These are phyloP conservation scores for Crithidia sp. DNA, from an alignment of 208 protist species.

Conservation along the genomic window DNA sequence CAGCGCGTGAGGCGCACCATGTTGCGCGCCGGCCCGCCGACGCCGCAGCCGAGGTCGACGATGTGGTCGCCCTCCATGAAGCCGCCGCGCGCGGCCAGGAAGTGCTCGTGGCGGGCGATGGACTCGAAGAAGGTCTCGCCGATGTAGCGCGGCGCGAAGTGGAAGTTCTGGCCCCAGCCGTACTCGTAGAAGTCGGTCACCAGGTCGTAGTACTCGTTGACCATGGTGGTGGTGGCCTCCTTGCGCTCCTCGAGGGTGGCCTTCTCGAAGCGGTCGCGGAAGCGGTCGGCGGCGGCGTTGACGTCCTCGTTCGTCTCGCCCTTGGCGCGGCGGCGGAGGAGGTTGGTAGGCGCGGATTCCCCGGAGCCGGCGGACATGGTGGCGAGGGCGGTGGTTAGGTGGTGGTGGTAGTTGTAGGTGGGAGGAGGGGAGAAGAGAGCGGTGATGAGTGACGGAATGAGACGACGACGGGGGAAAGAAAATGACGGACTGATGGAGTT, in stretches of 20 bases:
- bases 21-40: slow-evolving; percentile 95
- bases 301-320: slow-evolving; percentile 64
- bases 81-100: slow-evolving; percentile 84
- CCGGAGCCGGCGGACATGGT: slow-evolving; percentile 67
- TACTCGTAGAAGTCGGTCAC: slow-evolving; percentile 98
- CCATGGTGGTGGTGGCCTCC: slow-evolving; percentile 77
- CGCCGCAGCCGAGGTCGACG: slow-evolving; percentile 96
- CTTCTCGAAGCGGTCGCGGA: slow-evolving; percentile 83
- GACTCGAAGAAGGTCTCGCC: slow-evolving; percentile 93
- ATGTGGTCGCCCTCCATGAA: slow-evolving; percentile 88
- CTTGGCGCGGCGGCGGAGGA: slow-evolving; percentile 62
- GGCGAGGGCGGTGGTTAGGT: background rate
- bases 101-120: slow-evolving; percentile 96
- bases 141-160: slow-evolving; percentile 89
- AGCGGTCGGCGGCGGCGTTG: slow-evolving; percentile 71
- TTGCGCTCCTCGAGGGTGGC: slow-evolving; percentile 69
- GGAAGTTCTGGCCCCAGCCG: slow-evolving; percentile 97
- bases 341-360: slow-evolving; percentile 50
- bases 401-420: too few relatives aligned
- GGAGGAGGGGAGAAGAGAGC: background rate
- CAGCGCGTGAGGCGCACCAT: slow-evolving; percentile 95
- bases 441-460: background rate
- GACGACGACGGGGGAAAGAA: background rate
- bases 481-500: slow-evolving; percentile 3
- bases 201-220: slow-evolving; percentile 97